Evolutionary conservation across 2,329 filamentous ascomycete genomes (phyloP), one percentile per base, ranked within the genome.

Genomic region (Pestalotiopsis sp.): DNA sequence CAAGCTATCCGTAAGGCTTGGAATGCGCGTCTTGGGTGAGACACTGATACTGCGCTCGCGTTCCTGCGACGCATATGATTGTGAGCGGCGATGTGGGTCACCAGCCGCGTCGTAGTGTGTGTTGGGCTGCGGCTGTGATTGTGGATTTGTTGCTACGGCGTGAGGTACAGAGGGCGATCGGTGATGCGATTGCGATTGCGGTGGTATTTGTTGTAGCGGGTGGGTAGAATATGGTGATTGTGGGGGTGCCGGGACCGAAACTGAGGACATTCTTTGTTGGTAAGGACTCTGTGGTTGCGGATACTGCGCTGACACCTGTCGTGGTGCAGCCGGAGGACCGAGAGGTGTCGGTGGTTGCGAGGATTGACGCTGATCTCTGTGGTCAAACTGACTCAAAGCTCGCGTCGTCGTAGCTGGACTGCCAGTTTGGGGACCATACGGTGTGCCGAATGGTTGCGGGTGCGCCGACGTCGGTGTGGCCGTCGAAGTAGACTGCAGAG

Each of bases 41-140:
- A 95, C 89, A 75, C 92, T 95, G 66, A 92, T 79, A 77, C 91
- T 93, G 64, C 87, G 84, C 70, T 93, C 92, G 74, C 91, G 87
- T 67, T 93, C 91, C 69, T 85, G 82, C 60, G 84, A 82, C 75
- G 69, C 59, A 63, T 85, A 84, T 58, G 86, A 86, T 69, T 85
- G 83, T 58, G 85, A 84, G 76, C 87, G 80, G 78, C 82, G 82
- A 71, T 83, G 83, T 58, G 80, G 78, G 70, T 85, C 83, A 52
- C 78, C 74, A 23, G 75, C 75, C 20, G 80, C 80, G 65, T 86
- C 85, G 78, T 86, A 84, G 14, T 56, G 62, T 63, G 80, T 77
- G 69, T 78, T 83, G 36, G 79, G 78, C 57, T 82, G 78, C 75
- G 83, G 80, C 74, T 83, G 83, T 69, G 80, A 72, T 39, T 62